phyloP scores from a whole-genome alignment of 352 stramenopile species.

The Peronospora destructor region DNA sequence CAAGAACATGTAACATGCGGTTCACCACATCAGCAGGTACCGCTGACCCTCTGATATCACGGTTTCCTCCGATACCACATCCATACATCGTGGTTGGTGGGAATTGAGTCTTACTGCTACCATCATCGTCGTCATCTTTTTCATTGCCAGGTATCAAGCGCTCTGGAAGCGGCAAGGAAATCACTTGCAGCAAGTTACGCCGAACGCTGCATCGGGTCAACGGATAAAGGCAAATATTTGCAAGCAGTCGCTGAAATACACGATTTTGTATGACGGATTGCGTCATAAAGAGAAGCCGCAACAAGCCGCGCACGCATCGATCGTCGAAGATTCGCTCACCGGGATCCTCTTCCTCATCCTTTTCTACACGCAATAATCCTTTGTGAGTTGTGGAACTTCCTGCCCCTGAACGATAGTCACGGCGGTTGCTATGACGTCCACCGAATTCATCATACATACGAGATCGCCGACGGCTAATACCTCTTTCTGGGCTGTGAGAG shows the following conservation, averaged over 20 bases:
- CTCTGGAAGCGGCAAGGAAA: slow-evolving; percentile 44
- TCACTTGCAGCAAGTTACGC: slow-evolving; percentile 50
- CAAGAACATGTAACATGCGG: slow-evolving; percentile 83
- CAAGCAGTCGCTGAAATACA: slow-evolving; percentile 68
- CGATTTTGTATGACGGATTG: slow-evolving; percentile 78
- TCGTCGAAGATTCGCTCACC: slow-evolving; percentile 66
- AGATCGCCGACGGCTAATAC: slow-evolving; percentile 34
- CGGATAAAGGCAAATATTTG: slow-evolving; percentile 78
- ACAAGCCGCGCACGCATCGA: slow-evolving; percentile 48
- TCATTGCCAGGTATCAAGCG: slow-evolving; percentile 32
- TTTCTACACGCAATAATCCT: slow-evolving; percentile 65
- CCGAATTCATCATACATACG: slow-evolving; percentile 40
- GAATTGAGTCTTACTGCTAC: slow-evolving; percentile 38
- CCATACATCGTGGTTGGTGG: slow-evolving; percentile 54
- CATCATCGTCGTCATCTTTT: slow-evolving; percentile 36
- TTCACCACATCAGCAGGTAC: slow-evolving; percentile 84
- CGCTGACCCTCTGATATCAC: slow-evolving; percentile 15
- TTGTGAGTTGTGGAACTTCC: slow-evolving; percentile 21
- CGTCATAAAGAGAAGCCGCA: slow-evolving; percentile 74
- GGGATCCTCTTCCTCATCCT: slow-evolving; percentile 59
- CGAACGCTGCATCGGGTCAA: slow-evolving; percentile 57
- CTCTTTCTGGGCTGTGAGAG: slow-evolving; percentile 54
- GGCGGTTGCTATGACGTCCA: slow-evolving; percentile 36
- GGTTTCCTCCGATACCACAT: slow-evolving; percentile 32
- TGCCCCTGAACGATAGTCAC: slow-evolving; percentile 24